Base-by-base conservation (phyloP, 345 rosid species). In the Dipteronia sinensis region DNA sequence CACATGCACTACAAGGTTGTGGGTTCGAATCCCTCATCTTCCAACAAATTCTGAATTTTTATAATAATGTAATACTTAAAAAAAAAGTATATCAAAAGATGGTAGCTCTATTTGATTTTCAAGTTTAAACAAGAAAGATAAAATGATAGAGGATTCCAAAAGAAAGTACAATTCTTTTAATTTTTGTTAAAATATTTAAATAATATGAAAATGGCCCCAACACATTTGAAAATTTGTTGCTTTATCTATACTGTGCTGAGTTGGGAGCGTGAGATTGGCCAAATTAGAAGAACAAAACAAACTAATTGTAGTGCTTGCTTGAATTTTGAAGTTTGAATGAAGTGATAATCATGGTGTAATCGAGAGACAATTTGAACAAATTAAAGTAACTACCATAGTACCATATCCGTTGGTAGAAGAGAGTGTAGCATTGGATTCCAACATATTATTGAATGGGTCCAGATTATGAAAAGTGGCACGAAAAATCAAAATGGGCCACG, bases 231-330 rank as follows among this genome's bases (percentile, higher is more conserved):
- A 63, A 23, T 56, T 19, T 20, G 25, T 13, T 23, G 17, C 3
- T 27, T 20, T 7, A 13, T 59, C n/a, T 38, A 1, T n/a, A 34
- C 0, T 58, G 12, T n/a, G 34, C 12, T 6, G 53, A 73, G 13
- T 10, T 73, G 67, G 76, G 22, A 12, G 29, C 7, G 29, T 55
- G 19, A n/a, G 17, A 71, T 55, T 56, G 75, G 55, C 55, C 55
- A 49, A 13, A 49, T 34, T 34, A 34, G 38, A 49, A 3, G 55
- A 49, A 15, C 17, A 51, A 4, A 59, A 59, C 62, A 56, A 56
- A 56, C 23, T 0, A 59, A 19, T 9, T 59, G 64, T 6, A 42
- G 46, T 0, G 64, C 10, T 6, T 7, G 64, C 27, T n/a, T 59
- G 64, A 9, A 59, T n/a, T 59, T 59, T 59, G 62, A 56, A 56